These are phyloP conservation scores for Eutrema yunnanense DNA, from an alignment of 345 rosid species.

Conservation along the genomic window DNA sequence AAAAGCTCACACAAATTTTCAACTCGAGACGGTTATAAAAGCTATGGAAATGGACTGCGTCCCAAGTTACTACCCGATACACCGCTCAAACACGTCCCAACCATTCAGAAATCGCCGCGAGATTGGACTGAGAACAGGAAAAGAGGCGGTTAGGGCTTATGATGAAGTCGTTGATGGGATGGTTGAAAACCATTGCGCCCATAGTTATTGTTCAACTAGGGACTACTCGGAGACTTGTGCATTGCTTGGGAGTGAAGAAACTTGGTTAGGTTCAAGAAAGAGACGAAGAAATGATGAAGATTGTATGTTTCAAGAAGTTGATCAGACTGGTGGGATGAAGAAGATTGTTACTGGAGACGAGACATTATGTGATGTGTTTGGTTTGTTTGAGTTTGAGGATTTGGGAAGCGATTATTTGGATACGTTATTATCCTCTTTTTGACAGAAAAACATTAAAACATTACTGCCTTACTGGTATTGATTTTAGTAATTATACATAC, in stretches of 20 bases:
- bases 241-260: slow-evolving; percentile 11
- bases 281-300: slow-evolving; percentile 6
- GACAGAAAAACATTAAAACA: slow-evolving; percentile 2
- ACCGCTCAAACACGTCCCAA: not conserved
- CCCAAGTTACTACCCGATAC: slow-evolving; percentile 1
- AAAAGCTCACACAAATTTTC: slow-evolving; percentile 68
- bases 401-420: slow-evolving; percentile 72
- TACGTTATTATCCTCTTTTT: slow-evolving; percentile 51
- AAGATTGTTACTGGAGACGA: slow-evolving; percentile 26
- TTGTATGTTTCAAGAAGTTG: slow-evolving; percentile 27
- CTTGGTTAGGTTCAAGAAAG: slow-evolving; percentile 18
- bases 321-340: slow-evolving; percentile 14
- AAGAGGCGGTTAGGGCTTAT: not conserved
- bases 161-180: not conserved
- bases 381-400: slow-evolving; percentile 55
- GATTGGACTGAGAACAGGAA: not conserved
- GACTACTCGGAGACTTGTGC: not conserved
- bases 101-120: not conserved
- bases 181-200: not conserved
- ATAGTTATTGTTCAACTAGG: not conserved
- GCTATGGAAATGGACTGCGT: slow-evolving; percentile 31
- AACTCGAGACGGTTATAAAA: slow-evolving; percentile 44
- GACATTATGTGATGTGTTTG: slow-evolving; percentile 27
- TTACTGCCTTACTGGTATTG: not conserved
- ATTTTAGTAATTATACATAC: not conserved